A percentile compares a stretch with the other conserved stretches of the same genome.
Evolutionary conservation across 305 asterid genomes (phyloP).

Genomic region (Euphrasia arctica): DNA sequence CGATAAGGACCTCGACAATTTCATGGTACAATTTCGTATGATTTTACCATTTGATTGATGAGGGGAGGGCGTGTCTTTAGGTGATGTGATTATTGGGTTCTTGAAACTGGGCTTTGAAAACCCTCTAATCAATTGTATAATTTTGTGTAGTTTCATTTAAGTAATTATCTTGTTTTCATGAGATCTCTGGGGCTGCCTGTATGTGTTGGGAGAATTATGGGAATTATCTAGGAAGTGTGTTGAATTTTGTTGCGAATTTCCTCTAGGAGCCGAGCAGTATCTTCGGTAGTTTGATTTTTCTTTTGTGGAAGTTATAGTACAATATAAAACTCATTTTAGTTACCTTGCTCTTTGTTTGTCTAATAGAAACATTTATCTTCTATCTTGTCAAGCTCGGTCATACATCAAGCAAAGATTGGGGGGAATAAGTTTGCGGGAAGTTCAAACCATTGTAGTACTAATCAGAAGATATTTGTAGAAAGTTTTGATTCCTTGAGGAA

Average conservation of each 20-base stretch:
- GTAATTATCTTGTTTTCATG: constrained; percentile 3
- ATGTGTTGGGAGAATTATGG: no score
- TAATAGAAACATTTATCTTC: neutral
- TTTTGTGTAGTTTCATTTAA: neutral
- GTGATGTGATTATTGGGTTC: constrained; percentile 4
- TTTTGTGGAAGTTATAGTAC: no score
- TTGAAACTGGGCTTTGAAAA: constrained; percentile 4
- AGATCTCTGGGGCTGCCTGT: constrained; percentile 14
- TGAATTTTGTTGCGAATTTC: neutral
- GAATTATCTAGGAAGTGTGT: neutral
- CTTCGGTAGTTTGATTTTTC: no score
- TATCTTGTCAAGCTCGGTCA: neutral
- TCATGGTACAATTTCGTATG: constrained; percentile 49
- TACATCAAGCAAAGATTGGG: constrained; percentile 5
- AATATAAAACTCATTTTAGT: no score
- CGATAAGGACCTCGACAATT: constrained; percentile 79
- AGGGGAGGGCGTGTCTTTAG: no score
- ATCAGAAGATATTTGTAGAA: constrained; percentile 1
- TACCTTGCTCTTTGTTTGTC: no score
- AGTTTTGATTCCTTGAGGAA: constrained; percentile 8
- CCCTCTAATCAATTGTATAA: neutral
- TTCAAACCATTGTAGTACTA: constrained; percentile 1
- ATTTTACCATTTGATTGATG: neutral
- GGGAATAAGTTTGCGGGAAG: constrained; percentile 17
- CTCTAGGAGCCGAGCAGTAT: no score